These are phyloP conservation scores for Dillenia turbinata DNA, from an alignment of 164 flowering plant genomes.

Conservation along the genomic window DNA sequence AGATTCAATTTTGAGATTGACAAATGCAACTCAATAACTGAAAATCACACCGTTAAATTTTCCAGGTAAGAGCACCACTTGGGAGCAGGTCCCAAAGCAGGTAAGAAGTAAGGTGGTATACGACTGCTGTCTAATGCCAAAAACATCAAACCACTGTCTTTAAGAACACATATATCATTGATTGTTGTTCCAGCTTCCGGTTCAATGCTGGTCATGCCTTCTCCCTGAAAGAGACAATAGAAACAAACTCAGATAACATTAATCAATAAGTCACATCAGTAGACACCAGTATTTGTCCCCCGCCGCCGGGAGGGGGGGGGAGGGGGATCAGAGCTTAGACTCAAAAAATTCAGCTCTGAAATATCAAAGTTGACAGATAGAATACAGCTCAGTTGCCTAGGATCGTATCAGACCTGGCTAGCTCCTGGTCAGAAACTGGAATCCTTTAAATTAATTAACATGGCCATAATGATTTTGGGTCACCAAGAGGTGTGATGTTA, in stretches of 20 bases:
- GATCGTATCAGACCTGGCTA: no score
- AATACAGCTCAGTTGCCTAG: no score
- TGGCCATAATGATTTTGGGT: no score
- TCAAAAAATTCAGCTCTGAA: no score
- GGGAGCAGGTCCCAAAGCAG: slow-evolving; percentile 93
- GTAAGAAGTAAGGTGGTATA: slow-evolving; percentile 87
- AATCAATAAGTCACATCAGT: no score
- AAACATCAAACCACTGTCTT: slow-evolving; percentile 77
- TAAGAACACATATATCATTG: slow-evolving; percentile 76
- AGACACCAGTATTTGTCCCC: no score
- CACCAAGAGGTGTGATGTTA: no score
- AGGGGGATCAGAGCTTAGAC: no score
- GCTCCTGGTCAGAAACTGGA: no score
- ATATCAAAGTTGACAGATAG: no score
- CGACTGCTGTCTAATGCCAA: slow-evolving; percentile 81
- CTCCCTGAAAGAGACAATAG: slow-evolving; percentile 53
- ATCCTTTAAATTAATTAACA: no score
- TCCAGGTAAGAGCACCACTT: slow-evolving; percentile 90
- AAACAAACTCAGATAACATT: background rate
- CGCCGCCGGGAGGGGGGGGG: no score
- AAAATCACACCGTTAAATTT: slow-evolving; percentile 59
- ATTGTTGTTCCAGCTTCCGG: slow-evolving; percentile 66
- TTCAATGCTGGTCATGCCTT: slow-evolving; percentile 89
- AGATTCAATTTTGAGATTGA: background rate
- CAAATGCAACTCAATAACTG: background rate